Evolutionary conservation across 495 filamentous ascomycete genomes (phyloP).

Genomic region (Annulohypoxylon nitens): DNA sequence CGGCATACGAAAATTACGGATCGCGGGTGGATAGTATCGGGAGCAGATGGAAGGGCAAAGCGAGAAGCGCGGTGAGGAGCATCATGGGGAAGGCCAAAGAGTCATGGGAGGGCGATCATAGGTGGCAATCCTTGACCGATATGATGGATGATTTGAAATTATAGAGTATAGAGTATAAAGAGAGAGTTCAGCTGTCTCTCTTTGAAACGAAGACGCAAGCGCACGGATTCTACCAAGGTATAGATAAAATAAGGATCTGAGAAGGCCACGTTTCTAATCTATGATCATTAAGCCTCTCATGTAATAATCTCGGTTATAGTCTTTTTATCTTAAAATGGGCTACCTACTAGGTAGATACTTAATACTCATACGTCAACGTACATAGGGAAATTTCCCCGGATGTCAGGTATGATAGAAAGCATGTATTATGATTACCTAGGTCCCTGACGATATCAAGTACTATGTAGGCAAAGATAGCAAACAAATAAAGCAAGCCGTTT

Average conservation of each 20-base stretch:
- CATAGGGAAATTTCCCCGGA: background rate
- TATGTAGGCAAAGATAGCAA: background rate
- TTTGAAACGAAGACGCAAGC: background rate
- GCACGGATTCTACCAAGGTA: background rate
- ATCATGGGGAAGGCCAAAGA: conserved; percentile 86
- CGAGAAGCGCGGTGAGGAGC: conserved; percentile 81
- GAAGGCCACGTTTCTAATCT: background rate
- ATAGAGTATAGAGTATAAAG: conserved; percentile 8
- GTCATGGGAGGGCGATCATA: conserved; percentile 81
- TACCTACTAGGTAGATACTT: no score
- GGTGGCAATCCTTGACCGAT: conserved; percentile 74
- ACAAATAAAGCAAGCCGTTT: conserved; percentile 3
- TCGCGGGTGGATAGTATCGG: conserved; percentile 64
- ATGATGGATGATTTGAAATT: conserved; percentile 71
- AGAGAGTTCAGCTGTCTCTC: background rate
- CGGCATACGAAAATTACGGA: conserved; percentile 75
- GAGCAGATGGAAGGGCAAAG: conserved; percentile 85
- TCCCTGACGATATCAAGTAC: background rate
- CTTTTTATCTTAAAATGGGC: background rate
- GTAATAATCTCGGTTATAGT: background rate
- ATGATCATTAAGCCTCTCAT: background rate
- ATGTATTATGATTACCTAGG: conserved; percentile 18
- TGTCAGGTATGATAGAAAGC: background rate
- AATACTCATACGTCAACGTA: background rate
- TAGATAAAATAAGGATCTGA: background rate